Evolutionary conservation across 257 asterid genomes (phyloP).

Genomic region (Ilex aquifolium): DNA sequence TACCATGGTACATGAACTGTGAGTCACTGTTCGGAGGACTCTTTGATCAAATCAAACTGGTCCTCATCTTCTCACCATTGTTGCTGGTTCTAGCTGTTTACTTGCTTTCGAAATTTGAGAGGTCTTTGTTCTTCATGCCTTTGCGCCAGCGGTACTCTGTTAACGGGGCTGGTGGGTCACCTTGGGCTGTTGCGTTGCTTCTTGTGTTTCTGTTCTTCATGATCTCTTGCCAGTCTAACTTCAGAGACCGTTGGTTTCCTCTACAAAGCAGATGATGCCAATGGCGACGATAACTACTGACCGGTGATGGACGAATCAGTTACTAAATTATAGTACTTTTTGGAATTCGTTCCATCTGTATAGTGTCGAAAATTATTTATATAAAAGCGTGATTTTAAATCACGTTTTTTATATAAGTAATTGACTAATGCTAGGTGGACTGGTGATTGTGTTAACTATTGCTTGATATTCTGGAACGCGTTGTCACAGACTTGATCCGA

Average conservation of each 20-base stretch:
- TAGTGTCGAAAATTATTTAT: no score
- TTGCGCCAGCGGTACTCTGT: conserved; percentile 53
- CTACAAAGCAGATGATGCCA: conserved; percentile 33
- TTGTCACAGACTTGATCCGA: no score
- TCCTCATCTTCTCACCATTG: conserved; percentile 67
- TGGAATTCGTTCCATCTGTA: no score
- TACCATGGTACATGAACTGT: conserved; percentile 78
- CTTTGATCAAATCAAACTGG: conserved; percentile 56
- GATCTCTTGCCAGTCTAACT: conserved; percentile 76
- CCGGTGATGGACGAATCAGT: no score
- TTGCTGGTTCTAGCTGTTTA: conserved; percentile 56
- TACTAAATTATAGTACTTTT: no score
- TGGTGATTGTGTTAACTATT: no score
- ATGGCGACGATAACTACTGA: no score
- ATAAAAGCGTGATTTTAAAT: no score
- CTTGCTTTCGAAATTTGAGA: conserved; percentile 43
- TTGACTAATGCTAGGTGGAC: no score
- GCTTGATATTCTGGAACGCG: no score
- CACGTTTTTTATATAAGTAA: no score
- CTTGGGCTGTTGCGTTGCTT: conserved; percentile 74
- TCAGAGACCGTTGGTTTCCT: conserved; percentile 83
- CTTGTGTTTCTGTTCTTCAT: conserved; percentile 80
- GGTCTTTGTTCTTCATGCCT: conserved; percentile 34
- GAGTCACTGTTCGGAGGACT: conserved; percentile 62
- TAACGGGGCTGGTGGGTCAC: conserved; percentile 72